A percentile compares a stretch with the other conserved stretches of the same genome.
These are phyloP conservation scores for Plectosphaerella sp. DNA, from an alignment of 2,329 filamentous ascomycete species.

Conservation along the genomic window DNA sequence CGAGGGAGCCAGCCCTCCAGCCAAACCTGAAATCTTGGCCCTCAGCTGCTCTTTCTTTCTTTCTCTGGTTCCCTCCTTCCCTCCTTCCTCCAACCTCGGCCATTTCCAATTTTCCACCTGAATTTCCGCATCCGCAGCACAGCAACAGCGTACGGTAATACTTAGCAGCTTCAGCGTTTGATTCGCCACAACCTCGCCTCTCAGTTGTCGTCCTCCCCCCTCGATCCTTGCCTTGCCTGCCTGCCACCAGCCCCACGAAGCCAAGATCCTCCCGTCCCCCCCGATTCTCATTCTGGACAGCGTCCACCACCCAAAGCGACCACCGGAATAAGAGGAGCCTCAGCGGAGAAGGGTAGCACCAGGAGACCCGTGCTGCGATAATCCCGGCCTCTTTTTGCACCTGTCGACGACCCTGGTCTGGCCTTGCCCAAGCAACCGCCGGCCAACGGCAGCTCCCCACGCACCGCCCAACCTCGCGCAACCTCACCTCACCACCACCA, in stretches of 20 bases:
- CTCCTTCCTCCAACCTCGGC: too few relatives aligned
- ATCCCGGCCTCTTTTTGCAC: not conserved
- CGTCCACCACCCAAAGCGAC: too few relatives aligned
- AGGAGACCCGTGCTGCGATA: not conserved
- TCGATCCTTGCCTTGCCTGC: not conserved
- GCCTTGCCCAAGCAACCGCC: constrained; percentile 1
- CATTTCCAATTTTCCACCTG: too few relatives aligned
- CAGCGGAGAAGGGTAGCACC: not conserved
- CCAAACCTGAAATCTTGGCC: too few relatives aligned
- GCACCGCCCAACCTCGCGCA: not conserved
- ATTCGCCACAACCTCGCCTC: too few relatives aligned
- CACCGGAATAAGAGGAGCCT: not conserved
- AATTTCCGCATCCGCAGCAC: too few relatives aligned
- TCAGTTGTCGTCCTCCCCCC: too few relatives aligned
- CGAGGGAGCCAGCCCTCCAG: too few relatives aligned
- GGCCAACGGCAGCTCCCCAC: not conserved
- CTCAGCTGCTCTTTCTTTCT: too few relatives aligned
- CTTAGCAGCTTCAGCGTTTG: too few relatives aligned
- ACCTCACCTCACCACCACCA: not conserved
- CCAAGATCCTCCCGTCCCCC: not conserved
- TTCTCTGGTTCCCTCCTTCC: too few relatives aligned
- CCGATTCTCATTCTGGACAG: not conserved
- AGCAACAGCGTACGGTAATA: too few relatives aligned
- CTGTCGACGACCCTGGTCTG: not conserved
- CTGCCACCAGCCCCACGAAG: constrained; percentile 1